These are phyloP conservation scores for Zygnema circumcarinatum DNA, from an alignment of 139 green algal genomes.

Conservation along the genomic window DNA sequence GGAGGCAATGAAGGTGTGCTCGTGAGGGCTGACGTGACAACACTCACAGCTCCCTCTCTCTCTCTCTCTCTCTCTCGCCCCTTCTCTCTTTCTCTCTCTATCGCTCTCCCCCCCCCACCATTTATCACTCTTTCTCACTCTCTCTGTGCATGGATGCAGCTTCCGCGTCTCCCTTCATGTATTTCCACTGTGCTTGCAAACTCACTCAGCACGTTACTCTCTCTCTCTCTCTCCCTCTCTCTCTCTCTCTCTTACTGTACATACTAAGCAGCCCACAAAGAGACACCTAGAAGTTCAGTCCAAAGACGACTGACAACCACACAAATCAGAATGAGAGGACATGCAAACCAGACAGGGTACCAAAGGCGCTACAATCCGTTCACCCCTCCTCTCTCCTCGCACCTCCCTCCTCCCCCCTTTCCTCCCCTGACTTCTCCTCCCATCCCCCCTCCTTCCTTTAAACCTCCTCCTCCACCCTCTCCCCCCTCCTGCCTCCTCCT, in stretches of 20 bases:
- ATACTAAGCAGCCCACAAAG: not conserved
- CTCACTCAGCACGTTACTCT: not conserved
- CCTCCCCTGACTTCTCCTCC: not conserved
- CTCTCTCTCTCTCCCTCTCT: conserved; percentile 28
- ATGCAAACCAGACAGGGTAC: too few species aligned
- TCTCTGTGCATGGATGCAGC: not conserved
- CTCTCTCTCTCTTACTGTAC: conserved; percentile 23
- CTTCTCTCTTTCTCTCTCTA: not conserved
- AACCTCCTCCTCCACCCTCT: not conserved
- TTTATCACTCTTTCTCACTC: not conserved
- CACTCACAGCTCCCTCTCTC: not conserved
- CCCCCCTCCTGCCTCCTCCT: too few species aligned
- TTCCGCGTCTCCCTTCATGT: not conserved
- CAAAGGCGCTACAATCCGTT: too few species aligned
- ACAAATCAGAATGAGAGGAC: too few species aligned
- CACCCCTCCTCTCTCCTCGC: too few species aligned
- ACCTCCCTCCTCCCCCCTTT: not conserved
- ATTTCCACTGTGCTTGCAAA: too few species aligned
- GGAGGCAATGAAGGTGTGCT: too few species aligned
- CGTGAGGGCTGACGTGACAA: not conserved
- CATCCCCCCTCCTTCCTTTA: not conserved
- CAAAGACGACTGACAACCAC: too few species aligned
- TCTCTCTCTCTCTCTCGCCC: not conserved
- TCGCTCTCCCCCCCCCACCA: not conserved
- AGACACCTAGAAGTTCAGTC: not conserved